Conservation (phyloP, 2,329 filamentous ascomycete genomes). For the Hypoxylon sp. region DNA sequence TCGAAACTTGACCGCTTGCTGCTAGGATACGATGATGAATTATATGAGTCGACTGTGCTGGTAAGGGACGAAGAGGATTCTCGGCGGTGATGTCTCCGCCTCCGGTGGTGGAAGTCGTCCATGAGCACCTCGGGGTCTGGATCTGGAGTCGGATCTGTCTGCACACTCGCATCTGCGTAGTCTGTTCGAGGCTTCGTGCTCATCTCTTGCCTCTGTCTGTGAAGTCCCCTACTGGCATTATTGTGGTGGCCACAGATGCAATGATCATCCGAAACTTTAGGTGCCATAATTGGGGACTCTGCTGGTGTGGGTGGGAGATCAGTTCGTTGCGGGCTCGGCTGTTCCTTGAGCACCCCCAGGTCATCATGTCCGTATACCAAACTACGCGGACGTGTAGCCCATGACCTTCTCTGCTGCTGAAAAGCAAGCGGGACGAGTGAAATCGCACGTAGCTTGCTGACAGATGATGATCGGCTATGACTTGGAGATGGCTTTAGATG, state of each 20-base stretch:
- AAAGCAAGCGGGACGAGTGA: slow-evolving; percentile 41
- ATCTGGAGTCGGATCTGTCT: slow-evolving; percentile 46
- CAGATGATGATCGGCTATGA: slow-evolving; percentile 41
- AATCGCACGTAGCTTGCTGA: slow-evolving; percentile 39
- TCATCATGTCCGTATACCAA: slow-evolving; percentile 42
- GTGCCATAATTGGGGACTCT: slow-evolving; percentile 5
- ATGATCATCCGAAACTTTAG: background rate
- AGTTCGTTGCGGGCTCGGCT: slow-evolving; percentile 40
- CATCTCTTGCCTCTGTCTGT: background rate
- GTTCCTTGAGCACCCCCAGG: slow-evolving; percentile 46
- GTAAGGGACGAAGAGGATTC: slow-evolving; percentile 33
- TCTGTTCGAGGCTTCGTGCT: slow-evolving; percentile 22
- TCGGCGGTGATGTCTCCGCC: slow-evolving; percentile 30
- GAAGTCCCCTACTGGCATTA: slow-evolving; percentile 1
- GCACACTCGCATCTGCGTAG: slow-evolving; percentile 51
- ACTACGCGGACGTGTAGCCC: slow-evolving; percentile 46
- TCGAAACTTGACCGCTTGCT: slow-evolving; percentile 51
- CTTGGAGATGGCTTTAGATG: slow-evolving; percentile 21
- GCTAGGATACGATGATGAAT: slow-evolving; percentile 37
- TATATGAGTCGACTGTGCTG: slow-evolving; percentile 34
- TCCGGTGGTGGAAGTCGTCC: slow-evolving; percentile 18
- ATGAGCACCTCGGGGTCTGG: slow-evolving; percentile 21
- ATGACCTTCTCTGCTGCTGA: slow-evolving; percentile 39
- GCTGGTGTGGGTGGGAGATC: slow-evolving; percentile 4
- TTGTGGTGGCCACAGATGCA: slow-evolving; percentile 31